Percentiles rank a stretch among this genome's conserved stretches.
Evolutionary conservation across 2,329 filamentous ascomycete genomes (phyloP).

Genomic region (Fusarium penzigii): DNA sequence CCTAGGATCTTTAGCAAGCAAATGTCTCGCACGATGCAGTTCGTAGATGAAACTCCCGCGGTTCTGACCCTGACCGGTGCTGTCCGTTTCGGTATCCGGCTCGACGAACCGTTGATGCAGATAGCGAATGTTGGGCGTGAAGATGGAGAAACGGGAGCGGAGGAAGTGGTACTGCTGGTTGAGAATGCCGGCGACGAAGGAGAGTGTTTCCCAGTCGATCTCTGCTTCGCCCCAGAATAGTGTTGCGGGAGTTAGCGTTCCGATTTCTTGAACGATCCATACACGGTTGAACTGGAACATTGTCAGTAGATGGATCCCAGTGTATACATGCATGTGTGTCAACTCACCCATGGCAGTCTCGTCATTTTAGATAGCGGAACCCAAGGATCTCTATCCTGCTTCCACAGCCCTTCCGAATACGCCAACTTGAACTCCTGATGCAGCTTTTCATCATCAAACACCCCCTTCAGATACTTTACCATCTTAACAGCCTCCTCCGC

Average conservation of each 20-base stretch:
- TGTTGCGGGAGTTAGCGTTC: slow-evolving; percentile 34
- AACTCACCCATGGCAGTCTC: slow-evolving; percentile 35
- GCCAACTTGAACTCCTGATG: slow-evolving; percentile 30
- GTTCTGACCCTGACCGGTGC: slow-evolving; percentile 24
- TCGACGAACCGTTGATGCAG: slow-evolving; percentile 36
- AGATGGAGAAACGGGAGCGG: slow-evolving; percentile 30
- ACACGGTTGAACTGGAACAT: slow-evolving; percentile 36
- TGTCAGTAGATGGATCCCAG: slow-evolving; percentile 1
- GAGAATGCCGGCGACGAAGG: slow-evolving; percentile 32
- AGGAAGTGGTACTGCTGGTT: slow-evolving; percentile 37
- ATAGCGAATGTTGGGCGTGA: slow-evolving; percentile 37
- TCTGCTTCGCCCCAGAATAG: slow-evolving; percentile 37
- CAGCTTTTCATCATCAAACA: slow-evolving; percentile 33
- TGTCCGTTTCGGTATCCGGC: slow-evolving; percentile 28
- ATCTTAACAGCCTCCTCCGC: slow-evolving; percentile 31
- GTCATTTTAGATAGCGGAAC: slow-evolving; percentile 35
- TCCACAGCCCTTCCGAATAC: slow-evolving; percentile 32
- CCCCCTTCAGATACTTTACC: slow-evolving; percentile 29
- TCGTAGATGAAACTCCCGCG: slow-evolving; percentile 39
- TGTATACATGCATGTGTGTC: not conserved
- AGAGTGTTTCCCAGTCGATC: slow-evolving; percentile 36
- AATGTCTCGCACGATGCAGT: slow-evolving; percentile 36
- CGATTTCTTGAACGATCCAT: slow-evolving; percentile 42
- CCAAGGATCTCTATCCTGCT: slow-evolving; percentile 32
- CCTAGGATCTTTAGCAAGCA: slow-evolving; percentile 34